Evolutionary conservation across 1,139 yeast genomes (phyloP).

Genomic region (Nadsonia starkeyi-henricii): DNA sequence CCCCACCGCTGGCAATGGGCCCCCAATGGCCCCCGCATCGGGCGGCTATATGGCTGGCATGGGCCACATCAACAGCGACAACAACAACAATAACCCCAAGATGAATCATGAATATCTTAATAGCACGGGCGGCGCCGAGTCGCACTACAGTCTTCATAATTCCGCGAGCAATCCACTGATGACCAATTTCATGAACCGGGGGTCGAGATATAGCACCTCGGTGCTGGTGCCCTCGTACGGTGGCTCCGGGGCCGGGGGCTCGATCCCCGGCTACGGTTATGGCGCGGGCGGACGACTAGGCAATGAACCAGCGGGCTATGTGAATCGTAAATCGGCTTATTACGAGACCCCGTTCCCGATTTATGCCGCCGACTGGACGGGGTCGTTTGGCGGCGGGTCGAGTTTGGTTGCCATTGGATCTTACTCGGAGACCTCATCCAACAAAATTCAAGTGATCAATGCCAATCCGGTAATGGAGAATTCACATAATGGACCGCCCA

Average conservation of each 20-base stretch:
- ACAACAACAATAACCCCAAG: conserved; percentile 7
- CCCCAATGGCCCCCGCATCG: neutral
- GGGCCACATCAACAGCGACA: conserved; percentile 6
- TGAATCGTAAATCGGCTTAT: conserved; percentile 33
- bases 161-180: neutral
- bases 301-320: conserved; percentile 3
- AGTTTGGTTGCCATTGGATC: conserved; percentile 54
- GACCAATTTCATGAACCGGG: conserved; percentile 1
- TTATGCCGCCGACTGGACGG: conserved; percentile 56
- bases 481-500: conserved; percentile 9
- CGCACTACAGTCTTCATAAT: neutral
- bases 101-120: conserved; percentile 7
- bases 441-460: conserved; percentile 22
- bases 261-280: neutral
- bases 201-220: neutral
- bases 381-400: conserved; percentile 23
- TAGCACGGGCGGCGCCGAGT: conserved; percentile 2
- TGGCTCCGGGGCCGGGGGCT: neutral
- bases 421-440: conserved; percentile 54
- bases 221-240: conserved; percentile 1
- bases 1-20: conserved; percentile 1
- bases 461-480: conserved; percentile 17
- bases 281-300: neutral
- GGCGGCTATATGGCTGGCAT: conserved; percentile 2
- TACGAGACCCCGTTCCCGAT: conserved; percentile 51